Base-by-base conservation (phyloP, 2,329 filamentous ascomycete species). In the Diplodia scrobiculata region DNA sequence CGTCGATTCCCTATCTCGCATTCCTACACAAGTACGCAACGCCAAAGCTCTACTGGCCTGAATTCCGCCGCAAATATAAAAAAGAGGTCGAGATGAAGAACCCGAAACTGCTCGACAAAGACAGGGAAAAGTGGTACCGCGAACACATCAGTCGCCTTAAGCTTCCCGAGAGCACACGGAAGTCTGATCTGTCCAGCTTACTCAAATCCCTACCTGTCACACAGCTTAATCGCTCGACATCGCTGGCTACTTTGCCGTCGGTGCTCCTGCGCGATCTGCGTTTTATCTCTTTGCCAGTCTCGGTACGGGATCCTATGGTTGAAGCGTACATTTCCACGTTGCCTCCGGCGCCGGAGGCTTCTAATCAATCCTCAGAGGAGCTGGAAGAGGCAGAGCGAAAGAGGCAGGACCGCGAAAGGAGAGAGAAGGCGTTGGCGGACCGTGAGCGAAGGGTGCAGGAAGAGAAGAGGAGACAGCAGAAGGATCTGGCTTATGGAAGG, bases 11-110 rank as follows among this genome's bases (percentile, higher is more conserved):
- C 0, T 99, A 96, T 76, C 80, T 98, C 68, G 84, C 86, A 0
- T 90, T 99, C 69, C 81, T 99, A 34, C 87, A 94, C 69, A 86
- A 89, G 58, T 86, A 92, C 70, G 94, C 93, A 0, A 95, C 89
- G 0, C 89, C 91, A 0, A 98, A 97, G 79, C 84, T 99, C 0
- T 99, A 96, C 82, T 99, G 95, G 95, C 89, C 91, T 0, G 95
- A 99, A 75, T 99, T 99, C 79, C 92, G 91, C 72, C 84, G 95
- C 38, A 99, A 97, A 75, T 95, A 87, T 78, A 90, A 89, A 70
- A 93, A 90, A 70, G 92, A 96, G 69, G 78, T 85, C 0, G 85
- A 88, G 63, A 92, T 99, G 90, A 90, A 89, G 68, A 90, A 94
- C 67, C 81, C 86, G 17, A 80, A 81, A 67, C 70, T 83, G 3